phyloP scores from a whole-genome alignment of 2,329 filamentous ascomycete species.

The Knufia petricola region DNA sequence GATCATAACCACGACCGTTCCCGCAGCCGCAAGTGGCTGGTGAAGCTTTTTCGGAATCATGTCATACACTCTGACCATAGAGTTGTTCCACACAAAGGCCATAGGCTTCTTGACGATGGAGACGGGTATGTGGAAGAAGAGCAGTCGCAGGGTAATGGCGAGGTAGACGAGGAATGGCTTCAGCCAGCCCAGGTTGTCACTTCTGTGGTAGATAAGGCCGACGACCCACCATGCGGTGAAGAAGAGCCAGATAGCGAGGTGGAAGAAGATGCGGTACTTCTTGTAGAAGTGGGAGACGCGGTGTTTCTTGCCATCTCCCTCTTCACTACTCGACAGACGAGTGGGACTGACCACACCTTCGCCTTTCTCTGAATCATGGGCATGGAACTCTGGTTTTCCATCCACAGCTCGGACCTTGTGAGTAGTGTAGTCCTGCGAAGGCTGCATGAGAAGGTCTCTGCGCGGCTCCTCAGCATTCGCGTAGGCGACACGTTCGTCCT shows the following conservation, averaged over 20 bases:
- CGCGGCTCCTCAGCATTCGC: constrained; percentile 35
- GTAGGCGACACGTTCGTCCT: constrained; percentile 41
- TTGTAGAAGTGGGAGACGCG: constrained; percentile 34
- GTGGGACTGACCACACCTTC: constrained; percentile 27
- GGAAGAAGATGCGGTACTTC: constrained; percentile 38
- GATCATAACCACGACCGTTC: constrained; percentile 64
- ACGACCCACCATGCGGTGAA: constrained; percentile 60
- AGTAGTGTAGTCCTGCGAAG: constrained; percentile 34
- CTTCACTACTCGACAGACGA: constrained; percentile 23
- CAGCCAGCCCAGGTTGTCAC: constrained; percentile 66
- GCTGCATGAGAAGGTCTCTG: constrained; percentile 27
- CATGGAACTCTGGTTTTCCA: constrained; percentile 21
- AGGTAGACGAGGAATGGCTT: constrained; percentile 77
- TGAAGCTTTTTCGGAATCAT: constrained; percentile 59
- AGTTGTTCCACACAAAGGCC: constrained; percentile 57
- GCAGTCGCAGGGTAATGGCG: constrained; percentile 59
- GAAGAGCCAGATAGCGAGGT: constrained; percentile 29
- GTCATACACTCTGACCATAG: constrained; percentile 48
- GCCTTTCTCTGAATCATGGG: constrained; percentile 35
- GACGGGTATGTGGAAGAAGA: constrained; percentile 65
- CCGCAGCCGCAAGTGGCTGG: constrained; percentile 50
- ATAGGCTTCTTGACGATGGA: constrained; percentile 57
- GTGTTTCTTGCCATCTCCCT: constrained; percentile 27
- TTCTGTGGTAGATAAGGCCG: constrained; percentile 59
- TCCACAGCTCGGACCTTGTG: constrained; percentile 26